Evolutionary conservation across 2,329 filamentous ascomycete species (phyloP).

Genomic region (Zymoseptoria ardabiliae): DNA sequence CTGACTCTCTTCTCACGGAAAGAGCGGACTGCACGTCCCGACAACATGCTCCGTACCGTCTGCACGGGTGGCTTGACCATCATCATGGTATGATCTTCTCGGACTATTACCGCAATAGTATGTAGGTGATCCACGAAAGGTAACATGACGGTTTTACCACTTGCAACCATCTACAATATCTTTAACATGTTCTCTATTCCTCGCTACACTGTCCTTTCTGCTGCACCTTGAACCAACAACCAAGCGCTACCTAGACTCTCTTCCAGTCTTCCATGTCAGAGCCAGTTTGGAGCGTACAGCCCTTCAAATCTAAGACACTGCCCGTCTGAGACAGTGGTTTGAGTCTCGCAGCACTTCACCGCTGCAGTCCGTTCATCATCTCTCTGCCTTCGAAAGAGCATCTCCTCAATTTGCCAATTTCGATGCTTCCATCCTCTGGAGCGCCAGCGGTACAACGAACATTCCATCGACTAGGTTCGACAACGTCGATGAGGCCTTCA

Average conservation of each 20-base stretch:
- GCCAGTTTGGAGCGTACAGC: background rate
- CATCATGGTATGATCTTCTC: background rate
- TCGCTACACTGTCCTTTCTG: background rate
- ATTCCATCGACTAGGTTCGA: background rate
- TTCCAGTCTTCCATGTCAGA: background rate
- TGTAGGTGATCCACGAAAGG: background rate
- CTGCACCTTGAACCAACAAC: background rate
- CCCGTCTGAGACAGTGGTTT: background rate
- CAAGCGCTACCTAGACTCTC: background rate
- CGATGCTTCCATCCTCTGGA: background rate
- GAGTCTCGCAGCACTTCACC: background rate
- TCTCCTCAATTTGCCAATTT: background rate
- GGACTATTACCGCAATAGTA: no score
- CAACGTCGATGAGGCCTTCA: background rate
- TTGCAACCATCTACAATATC: background rate
- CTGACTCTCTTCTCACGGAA: background rate
- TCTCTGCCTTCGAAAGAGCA: background rate
- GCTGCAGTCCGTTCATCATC: background rate
- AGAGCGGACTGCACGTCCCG: background rate
- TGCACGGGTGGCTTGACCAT: background rate
- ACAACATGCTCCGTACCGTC: background rate
- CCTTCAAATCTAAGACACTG: background rate
- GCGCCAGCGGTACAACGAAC: background rate
- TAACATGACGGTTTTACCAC: background rate
- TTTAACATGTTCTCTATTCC: background rate